Base-by-base conservation (phyloP, 208 protist genomes). In the Strigomonas galati region DNA sequence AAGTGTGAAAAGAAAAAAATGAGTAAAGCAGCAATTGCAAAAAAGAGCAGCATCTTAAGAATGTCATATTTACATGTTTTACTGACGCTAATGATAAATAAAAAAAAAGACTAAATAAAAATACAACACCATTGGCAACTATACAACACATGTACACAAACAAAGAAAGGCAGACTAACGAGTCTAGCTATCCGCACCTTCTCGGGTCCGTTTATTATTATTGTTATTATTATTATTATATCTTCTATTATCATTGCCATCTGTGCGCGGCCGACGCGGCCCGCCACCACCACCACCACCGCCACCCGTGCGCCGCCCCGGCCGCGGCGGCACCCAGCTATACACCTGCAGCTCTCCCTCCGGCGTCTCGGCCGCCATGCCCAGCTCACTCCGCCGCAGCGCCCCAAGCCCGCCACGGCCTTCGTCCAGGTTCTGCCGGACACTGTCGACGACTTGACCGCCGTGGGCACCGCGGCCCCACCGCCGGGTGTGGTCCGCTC, bases 391-490 rank as follows among this genome's bases (percentile, higher is more conserved):
- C 15, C 84, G 74, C 35, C 88, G 81, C 57, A 93, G 67, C 31
- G 78, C 79, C 4, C 93, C 93, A n/a, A 96, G 74, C 2, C 97
- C 97, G 15, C 97, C 97, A 14, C 97, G 83, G 0, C 80, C 93
- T 46, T 83, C 80, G 70, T 98, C 96, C 57, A 92, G 80, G 54
- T 97, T 96, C 46, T 89, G 80, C 23, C 96, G 84, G 26, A 95
- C 83, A 37, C 92, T 92, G 64, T 98, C 96, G 19, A 97, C 91
- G 15, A 98, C 94, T 71, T 98, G 94, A 10, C 86, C 86, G 56
- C 91, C 89, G 64, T 92, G 74, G 28, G 85, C 86, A 9, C 89
- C 92, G 28, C 92, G 87, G 9, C 89, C 87, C 87, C 86, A 95
- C 1, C 89, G 83, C 14, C 91, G 86, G 55, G 73, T 82, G 24